Base-by-base conservation (phyloP, 768 basidiomycete genomes). In the Kockovaella imperatae region DNA sequence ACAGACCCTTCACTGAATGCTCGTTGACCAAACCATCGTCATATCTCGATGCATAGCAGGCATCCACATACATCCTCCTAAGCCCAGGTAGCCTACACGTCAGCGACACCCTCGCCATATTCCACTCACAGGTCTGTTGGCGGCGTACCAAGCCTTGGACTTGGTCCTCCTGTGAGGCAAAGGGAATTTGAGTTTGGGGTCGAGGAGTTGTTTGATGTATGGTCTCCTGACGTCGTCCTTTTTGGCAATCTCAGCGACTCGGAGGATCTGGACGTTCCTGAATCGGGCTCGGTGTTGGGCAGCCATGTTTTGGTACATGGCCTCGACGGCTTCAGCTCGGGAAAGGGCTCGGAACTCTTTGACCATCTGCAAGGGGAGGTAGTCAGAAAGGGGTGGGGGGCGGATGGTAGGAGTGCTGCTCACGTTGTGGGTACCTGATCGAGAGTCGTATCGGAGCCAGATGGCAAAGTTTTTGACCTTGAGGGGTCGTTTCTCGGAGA, bases 391-490 rank as follows among this genome's bases (percentile, higher is more conserved):
- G 6, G 36, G 7, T 7, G 36, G 20, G 45, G 35, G 24, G 45
- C n/a, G n/a, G n/a, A n/a, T 45, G 23, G 3, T 15, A 31, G 24
- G 18, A 40, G 23, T 28, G 45, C n/a, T 14, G 58, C 62, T 56
- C 90, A 96, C 93, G 83, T 99, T 99, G 83, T 97, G 95, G 38
- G 95, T 99, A 56, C 95, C 95, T 43, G 91, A 95, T 65, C 93
- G 89, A 46, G 93, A 97, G 77, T 99, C 95, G 76, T 99, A 99
- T 64, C 93, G 86, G 72, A 99, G 75, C 95, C 95, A 97, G 77
- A 99, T 87, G 60, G 95, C 95, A 72, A 99, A 96, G 84, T 95
- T 97, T 82, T 99, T 97, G 74, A 96, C 86, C 77, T 91, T 91
- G 74, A 95, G 72, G 20, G 95, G 95, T 75, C 85, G 88, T 81